A percentile compares a stretch with the other conserved stretches of the same genome.
Evolutionary conservation across 305 asterid species (phyloP).

Genomic region (Euphrasia arctica): DNA sequence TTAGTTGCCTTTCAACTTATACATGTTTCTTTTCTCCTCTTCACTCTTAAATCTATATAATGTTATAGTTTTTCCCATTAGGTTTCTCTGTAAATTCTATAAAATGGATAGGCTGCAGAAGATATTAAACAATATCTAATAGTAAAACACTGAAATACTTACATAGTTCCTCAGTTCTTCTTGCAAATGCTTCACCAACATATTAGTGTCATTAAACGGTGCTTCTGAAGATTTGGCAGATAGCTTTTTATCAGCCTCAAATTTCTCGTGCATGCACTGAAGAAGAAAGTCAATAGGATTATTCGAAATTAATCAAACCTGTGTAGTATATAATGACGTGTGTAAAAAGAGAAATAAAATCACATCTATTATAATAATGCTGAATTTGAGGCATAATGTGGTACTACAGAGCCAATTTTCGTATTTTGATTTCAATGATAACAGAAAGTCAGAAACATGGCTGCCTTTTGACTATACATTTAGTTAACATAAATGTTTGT

Average conservation of each 20-base stretch:
- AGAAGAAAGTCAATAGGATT: slow-evolving; percentile 30
- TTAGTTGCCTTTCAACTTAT: slow-evolving; percentile 20
- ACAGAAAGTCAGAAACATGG: slow-evolving; percentile 10
- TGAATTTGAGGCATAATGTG: neutral
- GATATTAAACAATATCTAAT: slow-evolving; percentile 12
- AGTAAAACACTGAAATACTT: slow-evolving; percentile 36
- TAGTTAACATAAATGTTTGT: neutral
- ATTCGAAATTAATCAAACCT: slow-evolving; percentile 20
- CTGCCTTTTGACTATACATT: slow-evolving; percentile 3
- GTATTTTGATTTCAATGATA: slow-evolving; percentile 12
- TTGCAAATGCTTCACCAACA: slow-evolving; percentile 84
- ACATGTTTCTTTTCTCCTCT: slow-evolving; percentile 4
- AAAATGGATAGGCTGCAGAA: slow-evolving; percentile 11
- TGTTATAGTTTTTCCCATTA: neutral
- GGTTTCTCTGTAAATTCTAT: slow-evolving; percentile 20
- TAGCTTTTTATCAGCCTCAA: slow-evolving; percentile 57
- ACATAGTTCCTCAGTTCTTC: slow-evolving; percentile 89
- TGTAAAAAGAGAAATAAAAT: slow-evolving; percentile 22
- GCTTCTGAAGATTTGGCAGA: slow-evolving; percentile 47
- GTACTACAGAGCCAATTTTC: slow-evolving; percentile 11
- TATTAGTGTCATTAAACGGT: slow-evolving; percentile 49
- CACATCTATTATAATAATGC: slow-evolving; percentile 1
- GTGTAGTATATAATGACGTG: slow-evolving; percentile 13
- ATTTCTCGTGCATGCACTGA: slow-evolving; percentile 76
- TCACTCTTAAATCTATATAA: neutral